Base-by-base conservation (phyloP, 83 land plant species). In the Isoetes engelmannii region DNA sequence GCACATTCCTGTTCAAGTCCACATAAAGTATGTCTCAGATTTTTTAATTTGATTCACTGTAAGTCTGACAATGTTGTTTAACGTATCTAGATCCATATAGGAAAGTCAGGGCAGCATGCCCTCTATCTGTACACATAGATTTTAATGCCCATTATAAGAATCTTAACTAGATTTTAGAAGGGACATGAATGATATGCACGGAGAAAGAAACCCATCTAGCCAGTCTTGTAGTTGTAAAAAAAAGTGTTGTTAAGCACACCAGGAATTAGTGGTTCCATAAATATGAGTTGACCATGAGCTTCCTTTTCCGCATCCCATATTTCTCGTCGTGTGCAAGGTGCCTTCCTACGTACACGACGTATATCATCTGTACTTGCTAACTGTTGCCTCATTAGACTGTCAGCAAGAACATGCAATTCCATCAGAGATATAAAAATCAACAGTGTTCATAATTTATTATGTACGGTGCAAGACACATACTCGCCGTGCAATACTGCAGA, bases 281-380 rank as follows among this genome's bases (percentile, higher is more conserved):
- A 88, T n/a, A 84, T 82, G 65, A 87, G 86, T 45, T 86, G 85
- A 48, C 83, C 97, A 58, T 74, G 71, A 17, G 70, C 61, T 53
- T 76, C 83, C 68, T 78, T 90, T 68, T 86, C 74, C 67, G 84
- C 83, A 72, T 74, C 69, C 83, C 85, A 84, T 45, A 94, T 79
- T 68, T 94, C 99, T 72, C 69, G 74, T 7, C 72, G 81, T 17
- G 92, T 90, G 64, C 90, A 88, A 58, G 99, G 99, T 63, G 93
- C 96, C 64, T 90, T 94, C 70, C 80, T 86, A 41, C 99, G 80
- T 17, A 88, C 75, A 17, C 99, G 88, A 9, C 97, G 96, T 48
- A 94, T 88, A 53, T 90, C 92, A 66, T 83, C 86, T 69, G 99
- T 86, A 53, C 71, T 83, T 57, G 78, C 81, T 63, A 90, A 68